A percentile compares a stretch with the other conserved stretches of the same genome.
These are phyloP conservation scores for Torrubiella hemipterigena DNA, from an alignment of 2,329 filamentous ascomycete species.

Conservation along the genomic window DNA sequence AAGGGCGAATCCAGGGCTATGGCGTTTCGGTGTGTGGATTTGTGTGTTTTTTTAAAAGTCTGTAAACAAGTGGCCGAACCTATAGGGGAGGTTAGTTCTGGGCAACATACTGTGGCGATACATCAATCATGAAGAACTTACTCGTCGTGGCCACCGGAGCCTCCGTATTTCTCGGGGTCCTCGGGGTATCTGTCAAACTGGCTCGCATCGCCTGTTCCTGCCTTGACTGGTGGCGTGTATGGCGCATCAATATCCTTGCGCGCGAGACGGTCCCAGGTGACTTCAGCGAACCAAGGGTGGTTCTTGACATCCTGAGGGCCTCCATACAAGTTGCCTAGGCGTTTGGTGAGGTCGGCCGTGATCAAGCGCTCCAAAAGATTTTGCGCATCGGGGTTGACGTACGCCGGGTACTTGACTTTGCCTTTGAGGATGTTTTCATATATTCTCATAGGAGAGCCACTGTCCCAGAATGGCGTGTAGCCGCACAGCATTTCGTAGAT, in stretches of 20 bases:
- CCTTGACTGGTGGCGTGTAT: conserved; percentile 91
- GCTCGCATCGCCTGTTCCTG: conserved; percentile 86
- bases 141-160: conserved; percentile 63
- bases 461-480: conserved; percentile 98
- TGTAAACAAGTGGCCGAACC: conserved; percentile 61
- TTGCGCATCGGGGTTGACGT: conserved; percentile 89
- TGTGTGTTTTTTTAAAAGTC: conserved; percentile 65
- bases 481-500: conserved; percentile 99
- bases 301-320: conserved; percentile 88
- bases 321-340: conserved; percentile 84
- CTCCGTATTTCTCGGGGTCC: conserved; percentile 86
- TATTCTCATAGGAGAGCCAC: conserved; percentile 95
- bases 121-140: conserved; percentile 43
- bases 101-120: too few species aligned
- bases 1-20: too few species aligned
- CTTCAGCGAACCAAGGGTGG: conserved; percentile 92
- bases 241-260: conserved; percentile 97
- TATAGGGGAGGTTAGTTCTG: conserved; percentile 19
- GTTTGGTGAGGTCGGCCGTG: conserved; percentile 87
- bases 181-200: conserved; percentile 98
- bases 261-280: conserved; percentile 89
- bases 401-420: conserved; percentile 90
- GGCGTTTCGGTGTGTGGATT: too few species aligned
- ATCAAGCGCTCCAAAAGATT: conserved; percentile 88
- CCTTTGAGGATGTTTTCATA: conserved; percentile 98